phyloP scores from a whole-genome alignment of 2,329 filamentous ascomycete genomes.

The Paecilomyces fulvus region DNA sequence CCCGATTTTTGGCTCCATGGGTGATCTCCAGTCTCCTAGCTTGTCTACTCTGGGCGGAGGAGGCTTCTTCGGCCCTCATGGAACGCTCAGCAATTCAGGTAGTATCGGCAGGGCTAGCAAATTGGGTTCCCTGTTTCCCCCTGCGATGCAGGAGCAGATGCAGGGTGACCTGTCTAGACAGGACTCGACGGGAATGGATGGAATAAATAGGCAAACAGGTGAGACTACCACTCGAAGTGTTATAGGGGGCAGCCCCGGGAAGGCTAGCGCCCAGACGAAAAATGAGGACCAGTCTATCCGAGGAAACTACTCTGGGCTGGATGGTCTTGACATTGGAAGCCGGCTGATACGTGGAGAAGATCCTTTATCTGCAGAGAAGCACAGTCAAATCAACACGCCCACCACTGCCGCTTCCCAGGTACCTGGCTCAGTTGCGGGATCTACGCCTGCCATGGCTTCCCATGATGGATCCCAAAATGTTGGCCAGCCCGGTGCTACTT shows the following conservation, averaged over 20 bases:
- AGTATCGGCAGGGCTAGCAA: slow-evolving; percentile 71
- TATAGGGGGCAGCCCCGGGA: slow-evolving; percentile 56
- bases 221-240: slow-evolving; percentile 32
- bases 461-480: slow-evolving; percentile 26
- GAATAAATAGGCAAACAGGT: slow-evolving; percentile 52
- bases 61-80: slow-evolving; percentile 56
- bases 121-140: slow-evolving; percentile 77
- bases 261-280: slow-evolving; percentile 16
- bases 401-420: slow-evolving; percentile 26
- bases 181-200: slow-evolving; percentile 48
- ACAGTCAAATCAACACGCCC: slow-evolving; percentile 19
- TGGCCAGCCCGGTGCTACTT: slow-evolving; percentile 32
- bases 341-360: slow-evolving; percentile 11
- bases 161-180: slow-evolving; percentile 54
- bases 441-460: slow-evolving; percentile 20
- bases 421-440: slow-evolving; percentile 27
- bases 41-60: slow-evolving; percentile 31
- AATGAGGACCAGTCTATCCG: slow-evolving; percentile 31
- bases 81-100: slow-evolving; percentile 48
- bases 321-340: slow-evolving; percentile 4
- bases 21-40: slow-evolving; percentile 57
- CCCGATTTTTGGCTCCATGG: slow-evolving; percentile 64
- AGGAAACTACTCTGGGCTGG: slow-evolving; percentile 22
- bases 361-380: slow-evolving; percentile 20
- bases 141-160: slow-evolving; percentile 87